Conservation (phyloP, 371 early-diverging fungal genomes). For the Circinella minor region DNA sequence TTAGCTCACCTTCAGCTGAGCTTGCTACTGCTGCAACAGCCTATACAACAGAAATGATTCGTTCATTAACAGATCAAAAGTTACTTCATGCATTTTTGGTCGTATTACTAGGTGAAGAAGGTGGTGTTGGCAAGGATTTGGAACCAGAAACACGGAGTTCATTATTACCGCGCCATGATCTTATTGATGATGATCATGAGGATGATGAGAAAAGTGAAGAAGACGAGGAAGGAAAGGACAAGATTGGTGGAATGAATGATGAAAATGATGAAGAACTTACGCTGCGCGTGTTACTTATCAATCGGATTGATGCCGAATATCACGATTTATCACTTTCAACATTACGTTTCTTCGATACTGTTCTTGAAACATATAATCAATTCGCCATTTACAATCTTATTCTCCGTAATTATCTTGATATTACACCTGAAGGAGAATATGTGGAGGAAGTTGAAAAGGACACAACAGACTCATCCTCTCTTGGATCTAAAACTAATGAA, state of each 20-base stretch:
- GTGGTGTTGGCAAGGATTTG: conserved; percentile 55
- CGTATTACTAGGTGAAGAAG: conserved; percentile 51
- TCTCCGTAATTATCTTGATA: conserved; percentile 62
- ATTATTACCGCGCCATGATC: conserved; percentile 20
- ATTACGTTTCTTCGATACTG: conserved; percentile 64
- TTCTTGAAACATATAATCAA: conserved; percentile 68
- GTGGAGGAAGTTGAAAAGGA: conserved; percentile 34
- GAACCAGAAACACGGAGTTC: conserved; percentile 43
- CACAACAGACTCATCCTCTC: conserved; percentile 41
- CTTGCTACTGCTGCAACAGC: conserved; percentile 49
- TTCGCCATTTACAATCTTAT: conserved; percentile 67
- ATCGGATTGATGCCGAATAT: conserved; percentile 49
- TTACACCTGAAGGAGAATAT: conserved; percentile 49
- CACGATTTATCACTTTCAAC: conserved; percentile 59
- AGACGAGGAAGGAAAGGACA: conserved; percentile 19
- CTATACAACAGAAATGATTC: conserved; percentile 58
- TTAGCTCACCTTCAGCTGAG: conserved; percentile 48
- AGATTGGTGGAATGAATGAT: not conserved
- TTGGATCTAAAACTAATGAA: conserved; percentile 43
- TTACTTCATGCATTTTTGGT: conserved; percentile 52
- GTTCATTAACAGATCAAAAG: conserved; percentile 51
- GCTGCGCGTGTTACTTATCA: conserved; percentile 40
- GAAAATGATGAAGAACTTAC: conserved; percentile 38
- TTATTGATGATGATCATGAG: conserved; percentile 33
- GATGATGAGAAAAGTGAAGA: conserved; percentile 23